Percentiles rank a stretch among this genome's conserved stretches.
phyloP scores from a whole-genome alignment of 148 eudicot species.

The Drosera capensis region DNA sequence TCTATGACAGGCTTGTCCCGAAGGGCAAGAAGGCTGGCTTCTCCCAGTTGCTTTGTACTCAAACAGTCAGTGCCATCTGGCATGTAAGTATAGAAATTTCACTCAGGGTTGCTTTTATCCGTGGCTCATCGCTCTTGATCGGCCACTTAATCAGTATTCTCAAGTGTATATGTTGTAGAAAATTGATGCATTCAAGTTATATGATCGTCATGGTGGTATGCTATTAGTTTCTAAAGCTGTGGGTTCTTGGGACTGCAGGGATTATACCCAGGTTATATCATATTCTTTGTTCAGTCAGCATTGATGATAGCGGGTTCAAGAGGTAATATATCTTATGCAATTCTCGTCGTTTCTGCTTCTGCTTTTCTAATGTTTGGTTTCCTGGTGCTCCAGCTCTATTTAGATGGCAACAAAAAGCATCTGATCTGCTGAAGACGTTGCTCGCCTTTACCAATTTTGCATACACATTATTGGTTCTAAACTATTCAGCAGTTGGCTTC shows the following conservation, averaged over 20 bases:
- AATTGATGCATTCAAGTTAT: too few species aligned
- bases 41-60: slow-evolving; percentile 93
- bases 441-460: slow-evolving; percentile 44
- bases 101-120: neutral
- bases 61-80: slow-evolving; percentile 96
- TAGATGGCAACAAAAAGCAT: slow-evolving; percentile 77
- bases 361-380: neutral
- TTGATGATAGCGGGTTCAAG: slow-evolving; percentile 88
- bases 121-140: neutral
- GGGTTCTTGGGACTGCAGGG: slow-evolving; percentile 38
- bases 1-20: slow-evolving; percentile 80
- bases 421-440: slow-evolving; percentile 24
- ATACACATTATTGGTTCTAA: slow-evolving; percentile 58
- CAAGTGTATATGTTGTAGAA: too few species aligned
- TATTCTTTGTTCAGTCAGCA: slow-evolving; percentile 96
- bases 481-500: slow-evolving; percentile 72
- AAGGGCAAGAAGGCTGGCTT: slow-evolving; percentile 89
- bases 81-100: slow-evolving; percentile 58
- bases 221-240: too few species aligned
- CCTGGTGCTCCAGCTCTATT: slow-evolving; percentile 48
- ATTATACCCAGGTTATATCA: slow-evolving; percentile 79
- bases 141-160: neutral
- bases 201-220: too few species aligned
- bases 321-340: slow-evolving; percentile 25
- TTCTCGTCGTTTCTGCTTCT: neutral